Conservation (phyloP, 2,329 filamentous ascomycete species). For the Curvularia sp. region DNA sequence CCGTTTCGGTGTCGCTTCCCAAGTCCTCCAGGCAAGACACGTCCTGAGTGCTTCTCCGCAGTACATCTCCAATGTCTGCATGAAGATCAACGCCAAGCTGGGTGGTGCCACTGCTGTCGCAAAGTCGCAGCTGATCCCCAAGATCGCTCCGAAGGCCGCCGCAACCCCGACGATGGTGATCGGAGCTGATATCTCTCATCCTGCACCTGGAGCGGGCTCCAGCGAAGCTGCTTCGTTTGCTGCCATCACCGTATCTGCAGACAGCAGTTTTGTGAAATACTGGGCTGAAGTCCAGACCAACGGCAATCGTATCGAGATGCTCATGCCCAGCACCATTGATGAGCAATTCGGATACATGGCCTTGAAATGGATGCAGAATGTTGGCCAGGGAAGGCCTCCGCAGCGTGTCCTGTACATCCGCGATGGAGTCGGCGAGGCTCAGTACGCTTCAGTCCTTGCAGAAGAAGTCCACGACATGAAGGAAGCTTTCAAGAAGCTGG, state of each 20-base stretch:
- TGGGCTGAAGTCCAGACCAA: constrained; percentile 83
- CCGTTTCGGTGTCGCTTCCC: constrained; percentile 80
- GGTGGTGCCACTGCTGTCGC: constrained; percentile 76
- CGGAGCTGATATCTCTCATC: constrained; percentile 89
- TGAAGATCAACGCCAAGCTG: constrained; percentile 97
- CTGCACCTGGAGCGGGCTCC: constrained; percentile 63
- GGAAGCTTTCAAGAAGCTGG: constrained; percentile 58
- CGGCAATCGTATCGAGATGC: constrained; percentile 79
- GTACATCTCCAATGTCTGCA: constrained; percentile 90
- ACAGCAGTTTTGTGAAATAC: constrained; percentile 74
- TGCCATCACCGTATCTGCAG: constrained; percentile 82
- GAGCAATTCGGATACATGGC: constrained; percentile 70
- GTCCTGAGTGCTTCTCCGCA: constrained; percentile 75
- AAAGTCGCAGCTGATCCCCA: constrained; percentile 47
- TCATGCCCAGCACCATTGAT: constrained; percentile 70
- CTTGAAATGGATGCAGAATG: constrained; percentile 66
- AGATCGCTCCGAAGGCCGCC: constrained; percentile 31
- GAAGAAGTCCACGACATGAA: constrained; percentile 79
- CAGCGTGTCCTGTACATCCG: constrained; percentile 88
- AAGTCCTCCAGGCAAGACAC: constrained; percentile 77
- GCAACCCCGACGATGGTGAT: constrained; percentile 74
- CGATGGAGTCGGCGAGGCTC: constrained; percentile 85
- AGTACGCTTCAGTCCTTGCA: constrained; percentile 80
- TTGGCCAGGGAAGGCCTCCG: constrained; percentile 64
- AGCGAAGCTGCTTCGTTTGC: constrained; percentile 72